Conservation (phyloP, 257 asterid genomes). For the Nemophila menziesii region DNA sequence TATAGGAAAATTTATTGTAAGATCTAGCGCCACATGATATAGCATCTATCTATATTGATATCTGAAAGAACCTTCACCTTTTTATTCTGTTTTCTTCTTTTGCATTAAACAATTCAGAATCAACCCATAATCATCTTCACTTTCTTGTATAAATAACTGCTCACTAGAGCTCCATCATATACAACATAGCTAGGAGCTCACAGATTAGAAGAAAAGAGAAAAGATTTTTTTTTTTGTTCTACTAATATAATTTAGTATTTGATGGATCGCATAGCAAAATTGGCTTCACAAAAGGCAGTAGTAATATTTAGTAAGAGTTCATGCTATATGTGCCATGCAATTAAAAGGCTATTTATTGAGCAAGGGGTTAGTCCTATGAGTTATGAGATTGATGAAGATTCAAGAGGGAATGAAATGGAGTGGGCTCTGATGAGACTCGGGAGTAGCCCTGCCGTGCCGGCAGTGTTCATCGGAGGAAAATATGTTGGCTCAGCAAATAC, state of each 20-base stretch:
- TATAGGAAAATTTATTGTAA: too few species aligned
- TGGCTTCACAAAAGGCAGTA: constrained; percentile 55
- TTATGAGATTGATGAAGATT: constrained; percentile 46
- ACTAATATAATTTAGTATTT: not conserved
- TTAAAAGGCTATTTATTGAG: constrained; percentile 56
- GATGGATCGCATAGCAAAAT: constrained; percentile 45
- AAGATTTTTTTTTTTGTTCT: too few species aligned
- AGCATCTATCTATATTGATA: constrained; percentile 27
- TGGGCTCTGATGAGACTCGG: constrained; percentile 39
- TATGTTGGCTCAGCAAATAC: constrained; percentile 42
- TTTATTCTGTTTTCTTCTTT: constrained; percentile 3
- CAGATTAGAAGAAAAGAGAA: too few species aligned
- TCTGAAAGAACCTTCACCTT: constrained; percentile 29
- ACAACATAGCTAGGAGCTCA: too few species aligned
- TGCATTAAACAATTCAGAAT: constrained; percentile 10
- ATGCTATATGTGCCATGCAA: constrained; percentile 83
- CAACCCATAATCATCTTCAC: constrained; percentile 6
- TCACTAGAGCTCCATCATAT: not conserved
- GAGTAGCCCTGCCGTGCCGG: constrained; percentile 51
- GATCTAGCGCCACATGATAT: not conserved
- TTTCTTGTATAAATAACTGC: constrained; percentile 9
- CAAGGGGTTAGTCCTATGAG: constrained; percentile 74
- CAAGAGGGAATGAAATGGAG: constrained; percentile 46
- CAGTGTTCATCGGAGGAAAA: constrained; percentile 54
- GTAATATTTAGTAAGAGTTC: constrained; percentile 77